Evolutionary conservation across 1,284 basidiomycete species (phyloP).

Genomic region (Austroboletus novae-zelandiae): DNA sequence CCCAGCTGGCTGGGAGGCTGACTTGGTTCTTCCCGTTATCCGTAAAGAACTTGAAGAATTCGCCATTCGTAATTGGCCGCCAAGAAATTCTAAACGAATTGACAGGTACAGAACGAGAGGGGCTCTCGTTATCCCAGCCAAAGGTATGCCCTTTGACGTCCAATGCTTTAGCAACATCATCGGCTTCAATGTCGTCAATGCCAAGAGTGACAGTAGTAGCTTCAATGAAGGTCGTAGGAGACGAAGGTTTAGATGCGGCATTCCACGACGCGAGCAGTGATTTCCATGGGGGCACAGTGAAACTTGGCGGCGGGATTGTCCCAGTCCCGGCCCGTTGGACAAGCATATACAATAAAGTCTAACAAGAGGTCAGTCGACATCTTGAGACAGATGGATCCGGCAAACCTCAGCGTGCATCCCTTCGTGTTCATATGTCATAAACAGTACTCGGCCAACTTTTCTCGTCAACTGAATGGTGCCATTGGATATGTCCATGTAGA

Average conservation of each 20-base stretch:
- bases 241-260: slow-evolving; percentile 40
- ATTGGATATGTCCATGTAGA: slow-evolving; percentile 72
- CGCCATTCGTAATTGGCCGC: slow-evolving; percentile 83
- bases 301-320: slow-evolving; percentile 77
- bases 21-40: slow-evolving; percentile 34
- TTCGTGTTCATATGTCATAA: slow-evolving; percentile 91
- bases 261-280: slow-evolving; percentile 70
- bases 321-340: slow-evolving; percentile 75
- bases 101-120: slow-evolving; percentile 57
- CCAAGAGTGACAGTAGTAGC: slow-evolving; percentile 68
- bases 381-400: neutral
- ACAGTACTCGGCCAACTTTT: slow-evolving; percentile 75
- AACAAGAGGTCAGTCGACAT: slow-evolving; percentile 11
- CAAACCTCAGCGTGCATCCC: slow-evolving; percentile 75
- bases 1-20: slow-evolving; percentile 66
- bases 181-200: slow-evolving; percentile 79
- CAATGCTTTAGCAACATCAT: slow-evolving; percentile 49
- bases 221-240: slow-evolving; percentile 54
- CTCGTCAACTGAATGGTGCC: slow-evolving; percentile 61
- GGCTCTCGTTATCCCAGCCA: slow-evolving; percentile 97
- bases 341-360: slow-evolving; percentile 94
- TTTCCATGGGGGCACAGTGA: slow-evolving; percentile 74
- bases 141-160: slow-evolving; percentile 66
- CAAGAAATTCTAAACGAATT: slow-evolving; percentile 73
- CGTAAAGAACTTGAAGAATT: slow-evolving; percentile 64